Conservation (phyloP, 23 red algal species). For the Chondrus crispus region DNA sequence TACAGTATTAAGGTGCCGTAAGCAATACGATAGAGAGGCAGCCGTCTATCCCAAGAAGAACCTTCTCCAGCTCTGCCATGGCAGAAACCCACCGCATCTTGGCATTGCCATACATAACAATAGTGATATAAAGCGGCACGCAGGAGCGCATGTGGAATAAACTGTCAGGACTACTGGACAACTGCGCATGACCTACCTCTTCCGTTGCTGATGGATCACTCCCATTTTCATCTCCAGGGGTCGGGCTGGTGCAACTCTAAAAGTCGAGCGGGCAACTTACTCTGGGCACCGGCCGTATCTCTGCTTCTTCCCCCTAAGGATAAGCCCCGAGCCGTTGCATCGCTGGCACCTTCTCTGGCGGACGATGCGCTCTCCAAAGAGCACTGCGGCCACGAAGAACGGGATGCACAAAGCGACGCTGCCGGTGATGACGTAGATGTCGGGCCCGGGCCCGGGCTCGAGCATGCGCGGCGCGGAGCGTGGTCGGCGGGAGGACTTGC, state of each 20-base stretch:
- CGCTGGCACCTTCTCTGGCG: conserved; percentile 45
- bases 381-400: conserved; percentile 68
- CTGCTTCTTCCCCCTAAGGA: background rate
- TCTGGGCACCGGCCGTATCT: conserved; percentile 11
- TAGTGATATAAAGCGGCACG: no score
- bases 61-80: conserved; percentile 69
- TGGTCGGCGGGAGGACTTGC: background rate
- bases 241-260: no score
- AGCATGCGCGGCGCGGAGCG: background rate
- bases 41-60: conserved; percentile 53
- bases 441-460: background rate
- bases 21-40: background rate
- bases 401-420: conserved; percentile 48
- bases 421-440: conserved; percentile 28
- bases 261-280: conserved; percentile 30
- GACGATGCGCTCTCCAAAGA: conserved; percentile 72
- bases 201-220: no score
- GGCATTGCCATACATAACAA: background rate
- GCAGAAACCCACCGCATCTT: conserved; percentile 69
- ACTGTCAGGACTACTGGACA: no score
- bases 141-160: no score
- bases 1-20: background rate
- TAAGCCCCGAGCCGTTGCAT: conserved; percentile 62
- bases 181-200: no score
- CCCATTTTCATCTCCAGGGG: no score